Conservation (phyloP, 352 stramenopile genomes). For the Blastocystis sp. region DNA sequence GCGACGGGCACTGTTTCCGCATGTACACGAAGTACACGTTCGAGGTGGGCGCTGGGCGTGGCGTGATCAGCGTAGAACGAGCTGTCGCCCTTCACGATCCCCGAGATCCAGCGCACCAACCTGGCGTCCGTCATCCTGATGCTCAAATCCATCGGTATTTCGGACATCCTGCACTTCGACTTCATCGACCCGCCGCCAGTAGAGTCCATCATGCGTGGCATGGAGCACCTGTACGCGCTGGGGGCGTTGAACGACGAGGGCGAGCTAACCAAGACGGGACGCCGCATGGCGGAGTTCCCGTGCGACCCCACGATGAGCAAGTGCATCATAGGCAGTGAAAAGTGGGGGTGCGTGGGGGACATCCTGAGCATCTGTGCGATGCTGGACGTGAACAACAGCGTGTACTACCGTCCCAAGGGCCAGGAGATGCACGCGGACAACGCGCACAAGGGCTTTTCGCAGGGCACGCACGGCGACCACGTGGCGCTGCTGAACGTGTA, state of each 20-base stretch:
- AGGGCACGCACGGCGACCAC: constrained; percentile 90
- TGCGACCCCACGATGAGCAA: constrained; percentile 93
- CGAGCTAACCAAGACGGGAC: constrained; percentile 93
- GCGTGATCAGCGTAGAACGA: constrained; percentile 82
- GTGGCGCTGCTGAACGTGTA: constrained; percentile 95
- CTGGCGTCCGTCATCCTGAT: constrained; percentile 95
- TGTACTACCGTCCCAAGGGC: constrained; percentile 98
- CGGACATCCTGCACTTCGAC: constrained; percentile 98
- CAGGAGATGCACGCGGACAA: constrained; percentile 97
- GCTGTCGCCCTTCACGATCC: constrained; percentile 94
- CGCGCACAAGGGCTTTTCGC: constrained; percentile 95
- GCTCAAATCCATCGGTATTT: constrained; percentile 98
- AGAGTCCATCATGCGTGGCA: constrained; percentile 94
- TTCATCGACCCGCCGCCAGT: constrained; percentile 98
- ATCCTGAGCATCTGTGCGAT: constrained; percentile 96
- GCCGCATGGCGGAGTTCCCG: constrained; percentile 93
- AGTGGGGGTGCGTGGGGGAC: constrained; percentile 88
- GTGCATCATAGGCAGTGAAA: constrained; percentile 86
- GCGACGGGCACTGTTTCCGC: constrained; percentile 97
- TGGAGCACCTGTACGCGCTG: constrained; percentile 97
- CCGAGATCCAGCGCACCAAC: constrained; percentile 96
- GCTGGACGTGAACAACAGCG: constrained; percentile 94
- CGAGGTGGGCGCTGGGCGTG: constrained; percentile 9
- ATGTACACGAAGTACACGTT: constrained; percentile 97
- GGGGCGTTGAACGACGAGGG: constrained; percentile 97